Evolutionary conservation across 1,284 basidiomycete species (phyloP), one percentile per base, ranked within the genome.

Genomic region (Leccinum pachyderme): DNA sequence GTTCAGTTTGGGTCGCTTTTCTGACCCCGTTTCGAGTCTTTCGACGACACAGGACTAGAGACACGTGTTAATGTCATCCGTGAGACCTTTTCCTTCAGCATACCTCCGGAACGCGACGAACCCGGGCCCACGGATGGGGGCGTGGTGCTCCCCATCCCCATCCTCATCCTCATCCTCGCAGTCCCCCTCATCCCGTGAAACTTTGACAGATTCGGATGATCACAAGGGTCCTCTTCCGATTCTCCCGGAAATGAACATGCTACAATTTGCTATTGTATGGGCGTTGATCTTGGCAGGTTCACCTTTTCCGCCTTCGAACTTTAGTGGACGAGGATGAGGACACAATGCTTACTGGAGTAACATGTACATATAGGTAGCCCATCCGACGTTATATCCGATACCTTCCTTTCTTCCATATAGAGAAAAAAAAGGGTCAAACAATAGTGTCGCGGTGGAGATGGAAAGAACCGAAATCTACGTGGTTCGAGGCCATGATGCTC

Each of bases 41-140:
- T 18, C 48, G 32, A 53, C 22, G 24, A 27, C 27, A 18, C 27
- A 52, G 7, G 35, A n/a, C 7, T 33, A 44, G 27, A 56, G 55
- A 41, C 44, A 22, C 2, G 25, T 33, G 13, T 31, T 47, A 15
- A n/a, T 31, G 18, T 18, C 43, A 35, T 15, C 18, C 22, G 46
- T 60, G 60, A 45, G 37, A 59, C 29, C 12, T 13, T 44, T 44
- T 29, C 45, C 22, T 27, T 15, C 43, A 24, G 43, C 6, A 18
- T 18, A 29, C 25, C 0, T 27, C 35, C 22, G 3, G 32, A 61
- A 35, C 24, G 32, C 25, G 32, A 49, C 11, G 31, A 9, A 48
- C 27, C 37, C 5, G 13, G 13, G 13, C 11, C 11, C 39, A 41
- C 18, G 11, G 11, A 39, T 39, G 37, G 9, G 7, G 5, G 37